Evolutionary conservation across 192 early-diverging fungal species (phyloP).

Genomic region (Coemansia sp.): DNA sequence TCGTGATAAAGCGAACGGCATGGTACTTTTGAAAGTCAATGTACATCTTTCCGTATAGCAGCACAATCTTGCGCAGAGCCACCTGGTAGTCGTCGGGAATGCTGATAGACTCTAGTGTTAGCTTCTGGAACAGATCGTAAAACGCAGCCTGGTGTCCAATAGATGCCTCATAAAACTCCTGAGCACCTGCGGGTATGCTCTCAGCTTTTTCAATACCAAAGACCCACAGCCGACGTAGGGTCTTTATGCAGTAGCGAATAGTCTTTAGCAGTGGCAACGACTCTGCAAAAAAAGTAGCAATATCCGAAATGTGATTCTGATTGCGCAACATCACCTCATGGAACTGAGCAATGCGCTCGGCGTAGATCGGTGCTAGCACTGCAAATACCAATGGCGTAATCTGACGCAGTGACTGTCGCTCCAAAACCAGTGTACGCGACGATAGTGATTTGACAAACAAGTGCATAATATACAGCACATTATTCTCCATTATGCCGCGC

Average conservation of each 20-base stretch:
- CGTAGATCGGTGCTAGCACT: constrained; percentile 65
- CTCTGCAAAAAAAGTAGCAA: constrained; percentile 26
- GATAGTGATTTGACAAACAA: constrained; percentile 73
- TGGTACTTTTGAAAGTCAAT: constrained; percentile 67
- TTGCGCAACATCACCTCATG: constrained; percentile 33
- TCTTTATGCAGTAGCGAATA: constrained; percentile 67
- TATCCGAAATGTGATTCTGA: not conserved
- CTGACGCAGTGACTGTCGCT: constrained; percentile 56
- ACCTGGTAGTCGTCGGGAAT: constrained; percentile 5
- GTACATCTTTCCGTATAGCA: constrained; percentile 77
- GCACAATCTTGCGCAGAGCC: constrained; percentile 53
- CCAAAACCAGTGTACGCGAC: constrained; percentile 62
- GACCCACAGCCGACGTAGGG: constrained; percentile 71
- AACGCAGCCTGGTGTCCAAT: constrained; percentile 36
- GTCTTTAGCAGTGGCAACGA: constrained; percentile 55
- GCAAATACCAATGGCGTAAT: constrained; percentile 73
- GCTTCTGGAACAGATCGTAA: constrained; percentile 21
- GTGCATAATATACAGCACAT: constrained; percentile 71
- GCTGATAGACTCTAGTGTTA: constrained; percentile 8
- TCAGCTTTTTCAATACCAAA: constrained; percentile 65
- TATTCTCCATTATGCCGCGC: constrained; percentile 57
- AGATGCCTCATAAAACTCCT: constrained; percentile 33
- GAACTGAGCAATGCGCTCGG: constrained; percentile 57
- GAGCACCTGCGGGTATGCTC: constrained; percentile 7
- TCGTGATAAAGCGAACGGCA: constrained; percentile 62